These are phyloP conservation scores for Pyricularia sp. DNA, from an alignment of 2,329 filamentous ascomycete genomes.

Conservation along the genomic window DNA sequence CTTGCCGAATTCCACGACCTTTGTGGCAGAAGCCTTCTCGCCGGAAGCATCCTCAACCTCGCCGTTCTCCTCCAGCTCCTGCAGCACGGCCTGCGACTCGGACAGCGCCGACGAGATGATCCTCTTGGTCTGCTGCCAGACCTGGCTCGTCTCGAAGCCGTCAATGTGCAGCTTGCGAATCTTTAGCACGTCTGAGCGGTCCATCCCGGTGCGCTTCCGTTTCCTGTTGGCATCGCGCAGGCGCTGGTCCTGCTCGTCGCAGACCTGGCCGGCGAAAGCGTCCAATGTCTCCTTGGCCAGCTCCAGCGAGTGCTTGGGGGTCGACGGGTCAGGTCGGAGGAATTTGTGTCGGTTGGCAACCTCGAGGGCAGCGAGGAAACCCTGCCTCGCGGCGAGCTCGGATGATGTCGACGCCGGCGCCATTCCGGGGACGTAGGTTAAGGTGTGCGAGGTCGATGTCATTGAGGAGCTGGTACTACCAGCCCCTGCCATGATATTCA, in stretches of 20 bases:
- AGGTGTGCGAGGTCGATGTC: constrained; percentile 56
- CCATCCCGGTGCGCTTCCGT: constrained; percentile 55
- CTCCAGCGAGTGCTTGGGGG: constrained; percentile 61
- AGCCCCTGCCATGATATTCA: constrained; percentile 20
- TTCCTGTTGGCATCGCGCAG: constrained; percentile 59
- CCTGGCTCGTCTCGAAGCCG: constrained; percentile 78
- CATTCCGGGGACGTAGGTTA: constrained; percentile 40
- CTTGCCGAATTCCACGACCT: constrained; percentile 21
- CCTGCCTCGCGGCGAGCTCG: constrained; percentile 28
- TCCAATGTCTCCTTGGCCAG: constrained; percentile 77
- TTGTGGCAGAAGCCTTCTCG: constrained; percentile 11
- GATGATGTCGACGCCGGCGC: constrained; percentile 21
- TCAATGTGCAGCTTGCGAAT: constrained; percentile 76
- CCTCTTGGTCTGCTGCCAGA: constrained; percentile 88
- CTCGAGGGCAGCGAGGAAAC: constrained; percentile 46
- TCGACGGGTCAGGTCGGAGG: constrained; percentile 58
- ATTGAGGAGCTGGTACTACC: constrained; percentile 48
- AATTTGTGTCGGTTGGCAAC: constrained; percentile 60
- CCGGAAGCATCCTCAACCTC: constrained; percentile 4
- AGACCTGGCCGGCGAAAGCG: constrained; percentile 63
- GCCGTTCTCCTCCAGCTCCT: constrained; percentile 36
- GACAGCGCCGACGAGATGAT: constrained; percentile 55
- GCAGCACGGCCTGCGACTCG: constrained; percentile 36
- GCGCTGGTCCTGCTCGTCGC: constrained; percentile 60
- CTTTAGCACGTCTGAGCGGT: constrained; percentile 50